A percentile compares a stretch with the other conserved stretches of the same genome.
Evolutionary conservation across 352 stramenopile genomes (phyloP).

Genomic region (Phytophthora sojae): DNA sequence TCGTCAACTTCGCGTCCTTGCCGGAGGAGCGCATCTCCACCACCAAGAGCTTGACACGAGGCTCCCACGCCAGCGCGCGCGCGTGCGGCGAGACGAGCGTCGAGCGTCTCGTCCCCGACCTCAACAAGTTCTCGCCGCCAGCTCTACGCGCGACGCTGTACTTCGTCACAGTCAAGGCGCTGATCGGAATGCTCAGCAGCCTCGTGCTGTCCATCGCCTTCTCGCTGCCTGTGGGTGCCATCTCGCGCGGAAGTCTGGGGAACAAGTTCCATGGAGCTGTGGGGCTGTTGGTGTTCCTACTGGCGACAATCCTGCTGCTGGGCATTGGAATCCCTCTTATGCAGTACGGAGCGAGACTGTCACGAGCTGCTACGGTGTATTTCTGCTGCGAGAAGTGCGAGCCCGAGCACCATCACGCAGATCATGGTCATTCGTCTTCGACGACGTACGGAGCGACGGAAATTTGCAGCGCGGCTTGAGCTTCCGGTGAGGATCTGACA

Average conservation of each 20-base stretch:
- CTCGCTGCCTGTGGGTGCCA: slow-evolving; percentile 51
- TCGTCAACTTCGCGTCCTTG: slow-evolving; percentile 74
- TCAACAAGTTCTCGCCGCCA: slow-evolving; percentile 52
- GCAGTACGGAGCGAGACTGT: slow-evolving; percentile 55
- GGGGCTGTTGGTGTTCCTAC: slow-evolving; percentile 54
- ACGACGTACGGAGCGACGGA: slow-evolving; percentile 49
- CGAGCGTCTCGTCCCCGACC: slow-evolving; percentile 59
- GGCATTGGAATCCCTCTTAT: slow-evolving; percentile 63
- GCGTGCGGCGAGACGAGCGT: slow-evolving; percentile 42
- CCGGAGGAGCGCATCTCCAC: slow-evolving; percentile 59
- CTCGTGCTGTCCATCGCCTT: slow-evolving; percentile 63
- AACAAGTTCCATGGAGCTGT: slow-evolving; percentile 54
- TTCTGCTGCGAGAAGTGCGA: slow-evolving; percentile 77
- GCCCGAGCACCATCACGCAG: slow-evolving; percentile 50
- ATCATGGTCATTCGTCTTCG: slow-evolving; percentile 23
- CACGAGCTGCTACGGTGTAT: slow-evolving; percentile 58
- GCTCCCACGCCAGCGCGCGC: slow-evolving; percentile 44
- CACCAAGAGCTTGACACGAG: slow-evolving; percentile 42
- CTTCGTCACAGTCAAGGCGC: slow-evolving; percentile 70
- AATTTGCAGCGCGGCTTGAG: slow-evolving; percentile 16
- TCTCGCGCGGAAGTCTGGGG: slow-evolving; percentile 43
- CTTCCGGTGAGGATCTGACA: background rate
- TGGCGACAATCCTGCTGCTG: slow-evolving; percentile 55
- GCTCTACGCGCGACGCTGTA: slow-evolving; percentile 61
- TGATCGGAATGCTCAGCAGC: slow-evolving; percentile 57